phyloP scores from a whole-genome alignment of 352 stramenopile genomes.

The Blastocystis sp. region DNA sequence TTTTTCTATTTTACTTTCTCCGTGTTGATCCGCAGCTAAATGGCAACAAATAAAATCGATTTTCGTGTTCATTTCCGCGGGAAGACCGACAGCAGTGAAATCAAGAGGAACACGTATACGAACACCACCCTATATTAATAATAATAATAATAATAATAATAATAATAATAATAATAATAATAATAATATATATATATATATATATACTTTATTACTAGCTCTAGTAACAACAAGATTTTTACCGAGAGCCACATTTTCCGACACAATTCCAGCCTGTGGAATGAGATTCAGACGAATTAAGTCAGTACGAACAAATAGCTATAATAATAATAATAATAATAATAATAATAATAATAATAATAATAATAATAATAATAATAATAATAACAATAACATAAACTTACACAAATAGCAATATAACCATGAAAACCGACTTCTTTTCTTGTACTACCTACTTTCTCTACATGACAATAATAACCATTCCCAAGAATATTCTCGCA shows the following conservation, averaged over 20 bases:
- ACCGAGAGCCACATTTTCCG: constrained; percentile 18
- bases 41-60: constrained; percentile 37
- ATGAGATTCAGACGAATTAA: constrained; percentile 18
- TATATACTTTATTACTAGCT: constrained; percentile 15
- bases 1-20: constrained; percentile 14
- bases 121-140: background rate
- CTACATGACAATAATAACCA: constrained; percentile 3
- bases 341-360: too few relatives aligned
- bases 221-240: constrained; percentile 35
- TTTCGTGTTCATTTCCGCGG: background rate
- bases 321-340: too few relatives aligned
- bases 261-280: background rate
- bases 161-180: too few relatives aligned
- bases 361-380: too few relatives aligned
- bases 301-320: constrained; percentile 33
- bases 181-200: background rate
- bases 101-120: constrained; percentile 19
- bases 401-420: constrained; percentile 26
- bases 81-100: background rate
- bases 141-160: background rate
- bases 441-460: constrained; percentile 30
- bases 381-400: background rate
- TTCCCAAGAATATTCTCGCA: constrained; percentile 7
- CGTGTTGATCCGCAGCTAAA: constrained; percentile 22
- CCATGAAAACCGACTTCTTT: constrained; percentile 37